Base-by-base conservation (phyloP, 805 yeast genomes). In the Candida manassasensis region DNA sequence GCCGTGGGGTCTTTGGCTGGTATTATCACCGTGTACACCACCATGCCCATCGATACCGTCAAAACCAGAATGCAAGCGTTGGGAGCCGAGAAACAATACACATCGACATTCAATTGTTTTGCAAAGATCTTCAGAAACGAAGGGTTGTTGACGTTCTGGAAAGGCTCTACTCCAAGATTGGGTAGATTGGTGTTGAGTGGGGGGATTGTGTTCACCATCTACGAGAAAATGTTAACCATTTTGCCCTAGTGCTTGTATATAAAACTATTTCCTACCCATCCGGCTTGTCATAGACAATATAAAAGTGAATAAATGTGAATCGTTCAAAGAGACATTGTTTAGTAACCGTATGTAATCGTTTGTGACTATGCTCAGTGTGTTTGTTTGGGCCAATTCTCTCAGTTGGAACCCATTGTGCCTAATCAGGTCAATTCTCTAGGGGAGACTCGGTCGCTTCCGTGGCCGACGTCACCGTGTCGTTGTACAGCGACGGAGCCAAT, bases 31-130 rank as follows among this genome's bases (percentile, higher is more conserved):
- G 96, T 88, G 8, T 88, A 88, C 59, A 68, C 93, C 3, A 88
- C 96, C 3, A 88, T 88, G 96, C 96, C 96, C 6, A 82, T 88
- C 27, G 96, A 88, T 54, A 88, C 96, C 1, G 95, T 88, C 42
- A 90, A 90, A 65, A 93, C 97, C 1, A 76, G 98, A 60, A 90
- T 90, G 96, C 98, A 90, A 67, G 81, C 95, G 14, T 71, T 90
- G 45, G 89, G 85, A 22, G 84, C 96, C 6, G 72, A 73, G 34
- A 70, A 72, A 48, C 61, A 72, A 51, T 93, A 90, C 62, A 57
- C 73, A 1, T 77, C 88, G 31, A 89, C 97, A 0, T 14, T 82
- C 27, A 75, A 90, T 61, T 90, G 97, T 61, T 89, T 94, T 49
- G 75, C 63, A 13, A 79, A 75, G 43, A 80, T 93, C 34, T 82